phyloP scores from a whole-genome alignment of 805 yeast genomes.

The Hermanozyma aechmeae region DNA sequence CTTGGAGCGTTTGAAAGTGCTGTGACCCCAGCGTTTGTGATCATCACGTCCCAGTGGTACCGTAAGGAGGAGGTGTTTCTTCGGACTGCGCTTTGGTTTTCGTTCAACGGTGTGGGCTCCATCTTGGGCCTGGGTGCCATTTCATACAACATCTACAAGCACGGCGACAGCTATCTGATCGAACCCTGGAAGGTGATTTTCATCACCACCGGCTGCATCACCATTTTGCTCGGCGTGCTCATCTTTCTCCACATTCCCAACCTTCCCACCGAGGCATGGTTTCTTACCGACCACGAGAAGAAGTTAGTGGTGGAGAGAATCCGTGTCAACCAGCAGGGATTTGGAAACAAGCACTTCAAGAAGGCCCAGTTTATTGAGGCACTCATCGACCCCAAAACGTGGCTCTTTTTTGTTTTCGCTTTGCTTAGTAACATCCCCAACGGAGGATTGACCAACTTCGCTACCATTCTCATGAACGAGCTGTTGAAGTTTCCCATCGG shows the following conservation, averaged over 20 bases:
- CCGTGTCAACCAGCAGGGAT: conserved; percentile 47
- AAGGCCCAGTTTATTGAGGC: conserved; percentile 46
- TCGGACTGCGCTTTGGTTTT: conserved; percentile 27
- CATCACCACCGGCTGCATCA: conserved; percentile 50
- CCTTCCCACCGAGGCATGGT: conserved; percentile 37
- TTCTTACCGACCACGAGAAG: conserved; percentile 37
- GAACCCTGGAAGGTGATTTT: conserved; percentile 55
- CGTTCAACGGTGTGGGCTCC: conserved; percentile 26
- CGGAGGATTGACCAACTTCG: conserved; percentile 46
- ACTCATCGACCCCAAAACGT: conserved; percentile 38
- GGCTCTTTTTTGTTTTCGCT: conserved; percentile 31
- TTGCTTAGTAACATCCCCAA: conserved; percentile 31
- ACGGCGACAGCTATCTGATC: conserved; percentile 29
- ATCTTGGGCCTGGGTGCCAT: conserved; percentile 38
- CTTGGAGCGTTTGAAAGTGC: conserved; percentile 5
- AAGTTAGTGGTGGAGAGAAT: conserved; percentile 37
- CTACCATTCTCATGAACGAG: conserved; percentile 31
- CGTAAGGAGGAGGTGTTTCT: conserved; percentile 28
- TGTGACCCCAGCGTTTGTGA: conserved; percentile 6
- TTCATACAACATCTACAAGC: conserved; percentile 42
- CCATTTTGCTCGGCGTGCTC: conserved; percentile 35
- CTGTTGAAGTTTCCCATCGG: conserved; percentile 31
- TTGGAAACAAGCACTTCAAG: conserved; percentile 47
- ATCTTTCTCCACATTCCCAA: conserved; percentile 47
- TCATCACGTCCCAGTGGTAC: conserved; percentile 53